Evolutionary conservation across 352 stramenopile species (phyloP), one percentile per base, ranked within the genome.

Genomic region (Phytophthora rubi): DNA sequence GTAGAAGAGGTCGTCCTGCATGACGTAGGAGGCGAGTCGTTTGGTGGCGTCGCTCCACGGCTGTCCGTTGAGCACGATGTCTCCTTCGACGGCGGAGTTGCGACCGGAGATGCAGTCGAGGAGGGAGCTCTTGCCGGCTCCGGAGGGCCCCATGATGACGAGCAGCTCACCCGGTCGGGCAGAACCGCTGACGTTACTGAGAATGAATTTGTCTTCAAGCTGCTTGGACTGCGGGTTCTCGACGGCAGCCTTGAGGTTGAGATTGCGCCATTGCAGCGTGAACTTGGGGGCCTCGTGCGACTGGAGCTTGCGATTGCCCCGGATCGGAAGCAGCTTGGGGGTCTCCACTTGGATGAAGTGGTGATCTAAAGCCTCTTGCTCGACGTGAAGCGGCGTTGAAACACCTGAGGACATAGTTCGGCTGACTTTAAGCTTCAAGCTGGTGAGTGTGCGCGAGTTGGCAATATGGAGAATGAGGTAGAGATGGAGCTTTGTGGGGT

Each of bases 1-100:
- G 62, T 97, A 86, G 47, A 98, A 84, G n/a, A 97, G 77, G 73
- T 98, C 92, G 65, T 98, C 94, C 68, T 97, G 90, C 76, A 93
- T 93, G 23, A 98, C 87, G 63, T 97, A 98, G 53, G 77, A 88
- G 13, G 77, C 42, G 12, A 75, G 47, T 15, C 75, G 74, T 26
- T 85, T 86, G 4, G 69, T 76, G 6, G 48, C 55, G 35, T 81
- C 73, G 6, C 42, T 74, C 80, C 77, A 88, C 5, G 70, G 70
- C 28, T 77, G 62, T 28, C 76, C 80, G 53, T 86, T 90, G 33
- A 98, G 79, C 6, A 58, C 74, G 32, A 88, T 86, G 0, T 48
- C 71, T 16, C 86, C 80, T 16, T 82, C 76, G 13, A 92, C 90
- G 15, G 79, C 75, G 15, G 65, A 84, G 66, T 98, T 98, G 49